Evolutionary conservation across 2,329 filamentous ascomycete species (phyloP).

Genomic region (Trichothecium sympodiale): DNA sequence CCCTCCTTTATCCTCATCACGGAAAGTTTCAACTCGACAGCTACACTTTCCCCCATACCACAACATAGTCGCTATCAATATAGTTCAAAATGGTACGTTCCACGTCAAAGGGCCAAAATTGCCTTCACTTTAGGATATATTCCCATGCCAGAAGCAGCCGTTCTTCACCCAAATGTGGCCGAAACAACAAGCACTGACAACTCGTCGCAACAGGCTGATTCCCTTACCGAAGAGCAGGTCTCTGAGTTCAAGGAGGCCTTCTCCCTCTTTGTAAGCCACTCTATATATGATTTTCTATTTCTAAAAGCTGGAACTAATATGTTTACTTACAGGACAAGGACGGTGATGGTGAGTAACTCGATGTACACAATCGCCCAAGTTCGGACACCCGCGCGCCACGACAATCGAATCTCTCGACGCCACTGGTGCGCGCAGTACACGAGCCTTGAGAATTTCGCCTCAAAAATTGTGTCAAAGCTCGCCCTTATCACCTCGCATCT

Average conservation of each 20-base stretch:
- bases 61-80: neutral
- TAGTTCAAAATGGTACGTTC: slow-evolving; percentile 5
- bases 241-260: slow-evolving; percentile 99
- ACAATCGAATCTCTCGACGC: neutral
- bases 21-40: no score
- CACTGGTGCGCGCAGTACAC: no score
- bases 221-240: slow-evolving; percentile 98
- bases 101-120: neutral
- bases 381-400: neutral
- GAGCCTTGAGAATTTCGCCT: no score
- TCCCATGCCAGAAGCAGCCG: slow-evolving; percentile 6
- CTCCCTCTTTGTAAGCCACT: slow-evolving; percentile 86
- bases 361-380: neutral
- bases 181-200: slow-evolving; percentile 13
- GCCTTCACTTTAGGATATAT: slow-evolving; percentile 3
- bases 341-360: slow-evolving; percentile 65
- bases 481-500: no score
- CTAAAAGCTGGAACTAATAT: neutral
- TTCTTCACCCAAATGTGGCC: slow-evolving; percentile 9
- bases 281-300: neutral
- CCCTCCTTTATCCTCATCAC: no score
- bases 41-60: no score
- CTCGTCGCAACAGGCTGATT: slow-evolving; percentile 62
- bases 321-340: slow-evolving; percentile 61
- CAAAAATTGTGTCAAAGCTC: no score